These are phyloP conservation scores for Russula foetens DNA, from an alignment of 768 basidiomycete genomes.

Conservation along the genomic window DNA sequence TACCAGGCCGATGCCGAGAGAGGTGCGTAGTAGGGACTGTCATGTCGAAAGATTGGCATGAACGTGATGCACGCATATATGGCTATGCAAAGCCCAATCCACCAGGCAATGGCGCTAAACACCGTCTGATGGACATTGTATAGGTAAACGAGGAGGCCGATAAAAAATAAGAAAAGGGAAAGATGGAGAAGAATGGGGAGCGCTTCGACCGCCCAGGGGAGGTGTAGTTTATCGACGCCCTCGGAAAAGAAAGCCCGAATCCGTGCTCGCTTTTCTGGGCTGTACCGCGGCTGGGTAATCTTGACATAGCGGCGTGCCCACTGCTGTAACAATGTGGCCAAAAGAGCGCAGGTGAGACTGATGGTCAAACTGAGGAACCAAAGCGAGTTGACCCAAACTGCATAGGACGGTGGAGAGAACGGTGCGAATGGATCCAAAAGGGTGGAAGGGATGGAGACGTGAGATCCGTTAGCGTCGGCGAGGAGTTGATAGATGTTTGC, in stretches of 20 bases:
- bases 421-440: background rate
- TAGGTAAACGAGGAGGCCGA: conserved; percentile 9
- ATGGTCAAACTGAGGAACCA: conserved; percentile 13
- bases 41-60: background rate
- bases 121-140: conserved; percentile 1
- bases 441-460: background rate
- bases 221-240: conserved; percentile 1
- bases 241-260: background rate
- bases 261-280: conserved; percentile 1
- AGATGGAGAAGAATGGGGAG: conserved; percentile 12
- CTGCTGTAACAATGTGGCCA: conserved; percentile 9
- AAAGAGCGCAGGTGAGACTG: conserved; percentile 3
- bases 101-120: background rate
- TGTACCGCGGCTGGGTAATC: background rate
- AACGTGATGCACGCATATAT: background rate
- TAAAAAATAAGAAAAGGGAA: conserved; percentile 16
- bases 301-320: conserved; percentile 4
- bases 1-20: background rate
- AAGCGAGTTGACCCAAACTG: conserved; percentile 11
- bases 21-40: background rate
- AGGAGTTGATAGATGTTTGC: background rate
- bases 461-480: background rate
- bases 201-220: background rate
- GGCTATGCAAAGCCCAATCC: background rate
- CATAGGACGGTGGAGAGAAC: background rate